Percentiles rank a stretch among this genome's conserved stretches.
Conservation (phyloP, 345 rosid genomes). For the Corchorus olitorius region DNA sequence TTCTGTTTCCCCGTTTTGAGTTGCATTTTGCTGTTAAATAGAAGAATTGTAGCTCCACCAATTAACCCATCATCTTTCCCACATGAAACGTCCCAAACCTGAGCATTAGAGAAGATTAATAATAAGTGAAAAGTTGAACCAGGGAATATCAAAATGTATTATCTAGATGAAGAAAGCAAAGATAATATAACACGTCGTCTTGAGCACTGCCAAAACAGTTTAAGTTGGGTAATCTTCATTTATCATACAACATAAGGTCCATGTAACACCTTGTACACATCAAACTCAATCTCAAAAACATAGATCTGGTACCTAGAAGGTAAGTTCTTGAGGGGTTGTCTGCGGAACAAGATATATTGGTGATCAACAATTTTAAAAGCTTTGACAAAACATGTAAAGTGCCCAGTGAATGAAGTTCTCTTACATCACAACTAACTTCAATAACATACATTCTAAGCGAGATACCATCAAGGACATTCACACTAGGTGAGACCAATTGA, state of each 20-base stretch:
- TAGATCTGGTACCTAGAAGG: not conserved
- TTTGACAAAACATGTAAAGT: not conserved
- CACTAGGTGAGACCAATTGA: not conserved
- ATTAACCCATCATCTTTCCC: constrained; percentile 82
- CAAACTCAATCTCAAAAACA: not conserved
- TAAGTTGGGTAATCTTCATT: no score
- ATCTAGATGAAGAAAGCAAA: not conserved
- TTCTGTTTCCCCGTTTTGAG: constrained; percentile 95
- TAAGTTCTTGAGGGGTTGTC: not conserved
- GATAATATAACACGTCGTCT: not conserved
- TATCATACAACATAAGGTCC: not conserved
- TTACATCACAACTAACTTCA: not conserved
- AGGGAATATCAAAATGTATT: not conserved
- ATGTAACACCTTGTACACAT: not conserved
- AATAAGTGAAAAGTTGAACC: not conserved
- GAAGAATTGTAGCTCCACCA: constrained; percentile 92
- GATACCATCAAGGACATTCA: not conserved
- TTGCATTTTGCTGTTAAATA: constrained; percentile 85
- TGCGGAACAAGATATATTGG: not conserved
- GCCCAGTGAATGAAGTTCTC: not conserved
- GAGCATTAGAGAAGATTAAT: constrained; percentile 18
- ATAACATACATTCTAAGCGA: not conserved
- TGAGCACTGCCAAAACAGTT: no score
- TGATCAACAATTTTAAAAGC: not conserved
- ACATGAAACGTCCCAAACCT: constrained; percentile 97